A percentile compares a stretch with the other conserved stretches of the same genome.
Conservation (phyloP, 805 yeast genomes). For the Maudiozyma pseudohumilis region DNA sequence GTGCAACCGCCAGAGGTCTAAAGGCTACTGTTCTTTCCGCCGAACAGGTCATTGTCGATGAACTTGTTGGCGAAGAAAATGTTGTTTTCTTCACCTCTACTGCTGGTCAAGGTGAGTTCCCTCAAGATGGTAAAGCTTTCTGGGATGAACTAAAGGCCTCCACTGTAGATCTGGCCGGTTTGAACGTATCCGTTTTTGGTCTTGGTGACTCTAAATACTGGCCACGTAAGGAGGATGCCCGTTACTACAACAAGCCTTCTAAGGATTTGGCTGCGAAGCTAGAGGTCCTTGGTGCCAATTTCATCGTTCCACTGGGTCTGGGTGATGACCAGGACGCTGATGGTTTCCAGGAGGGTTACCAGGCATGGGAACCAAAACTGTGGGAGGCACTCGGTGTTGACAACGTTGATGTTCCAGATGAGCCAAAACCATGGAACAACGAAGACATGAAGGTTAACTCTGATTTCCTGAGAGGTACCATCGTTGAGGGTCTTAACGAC, state of each 20-base stretch:
- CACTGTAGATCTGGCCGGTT: conserved; percentile 47
- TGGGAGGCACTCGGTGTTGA: conserved; percentile 91
- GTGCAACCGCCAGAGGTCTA: conserved; percentile 69
- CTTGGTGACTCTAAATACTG: conserved; percentile 91
- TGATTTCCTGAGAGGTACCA: conserved; percentile 84
- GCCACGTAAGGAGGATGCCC: conserved; percentile 95
- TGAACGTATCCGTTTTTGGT: conserved; percentile 71
- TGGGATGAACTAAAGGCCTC: conserved; percentile 67
- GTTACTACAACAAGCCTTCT: conserved; percentile 87
- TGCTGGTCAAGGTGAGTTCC: conserved; percentile 93
- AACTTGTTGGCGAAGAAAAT: conserved; percentile 49
- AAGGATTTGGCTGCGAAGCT: conserved; percentile 61
- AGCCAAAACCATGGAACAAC: conserved; percentile 87
- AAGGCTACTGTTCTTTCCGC: conserved; percentile 45
- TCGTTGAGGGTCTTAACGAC: conserved; percentile 76
- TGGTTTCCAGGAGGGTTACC: conserved; percentile 87
- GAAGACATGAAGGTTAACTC: conserved; percentile 91
- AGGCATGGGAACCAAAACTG: conserved; percentile 70
- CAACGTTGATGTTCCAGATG: conserved; percentile 68
- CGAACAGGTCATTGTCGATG: conserved; percentile 64
- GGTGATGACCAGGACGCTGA: conserved; percentile 98
- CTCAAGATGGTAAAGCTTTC: conserved; percentile 65
- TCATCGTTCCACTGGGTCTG: conserved; percentile 64
- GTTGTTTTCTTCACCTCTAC: conserved; percentile 78
- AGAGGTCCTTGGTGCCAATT: conserved; percentile 60